Percentiles rank a stretch among this genome's conserved stretches.
phyloP scores from a whole-genome alignment of 345 rosid genomes.

The Salix udensis region DNA sequence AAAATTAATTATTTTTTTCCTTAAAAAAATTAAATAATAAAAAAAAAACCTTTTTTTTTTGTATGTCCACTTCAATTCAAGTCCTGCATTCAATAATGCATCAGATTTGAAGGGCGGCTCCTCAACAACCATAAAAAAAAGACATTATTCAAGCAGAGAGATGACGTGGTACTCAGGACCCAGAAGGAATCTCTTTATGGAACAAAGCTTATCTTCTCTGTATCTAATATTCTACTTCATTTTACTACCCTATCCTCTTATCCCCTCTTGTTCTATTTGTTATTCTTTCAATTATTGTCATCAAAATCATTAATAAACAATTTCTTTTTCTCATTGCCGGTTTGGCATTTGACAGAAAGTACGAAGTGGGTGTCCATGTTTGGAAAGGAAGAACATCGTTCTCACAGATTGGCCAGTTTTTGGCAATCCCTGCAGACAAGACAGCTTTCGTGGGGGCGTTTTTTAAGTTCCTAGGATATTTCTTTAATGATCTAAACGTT shows the following conservation, averaged over 20 bases:
- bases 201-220: conserved; percentile 31
- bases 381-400: conserved; percentile 6
- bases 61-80: not conserved
- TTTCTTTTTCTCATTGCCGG: not conserved
- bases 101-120: conserved; percentile 30
- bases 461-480: not conserved
- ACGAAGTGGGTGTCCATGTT: conserved; percentile 3
- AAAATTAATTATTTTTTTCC: no score
- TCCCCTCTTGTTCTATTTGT: conserved; percentile 21
- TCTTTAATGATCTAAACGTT: no score
- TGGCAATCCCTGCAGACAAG: not conserved
- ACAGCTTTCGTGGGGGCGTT: not conserved
- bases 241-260: conserved; percentile 31
- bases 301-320: not conserved
- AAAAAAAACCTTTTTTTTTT: not conserved
- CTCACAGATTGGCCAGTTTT: not conserved
- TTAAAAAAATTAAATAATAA: no score
- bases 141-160: not conserved
- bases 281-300: conserved; percentile 23
- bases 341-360: not conserved
- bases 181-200: conserved; percentile 30
- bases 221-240: conserved; percentile 24
- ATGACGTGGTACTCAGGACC: not conserved
- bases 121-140: conserved; percentile 8
- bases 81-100: conserved; percentile 31